Percentiles rank a stretch among this genome's conserved stretches.
Evolutionary conservation across 202 grass and related monocot species (phyloP).

Genomic region (Alloteropsis angusta): DNA sequence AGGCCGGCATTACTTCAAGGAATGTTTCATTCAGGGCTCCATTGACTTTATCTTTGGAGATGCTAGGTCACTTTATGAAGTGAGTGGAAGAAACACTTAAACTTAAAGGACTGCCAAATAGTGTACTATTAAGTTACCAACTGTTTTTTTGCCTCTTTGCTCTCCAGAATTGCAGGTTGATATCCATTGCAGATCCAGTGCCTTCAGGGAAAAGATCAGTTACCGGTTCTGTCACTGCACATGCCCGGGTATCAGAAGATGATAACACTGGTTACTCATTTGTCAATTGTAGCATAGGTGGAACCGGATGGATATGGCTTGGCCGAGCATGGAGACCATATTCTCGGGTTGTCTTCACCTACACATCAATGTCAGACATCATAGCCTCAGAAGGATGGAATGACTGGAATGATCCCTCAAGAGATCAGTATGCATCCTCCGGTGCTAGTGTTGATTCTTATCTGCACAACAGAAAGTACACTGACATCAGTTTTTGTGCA

Average conservation of each 20-base stretch:
- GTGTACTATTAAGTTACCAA: background rate
- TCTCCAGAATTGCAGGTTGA: conserved; percentile 57
- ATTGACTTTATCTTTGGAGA: conserved; percentile 90
- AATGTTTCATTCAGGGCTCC: conserved; percentile 76
- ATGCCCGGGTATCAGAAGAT: conserved; percentile 33
- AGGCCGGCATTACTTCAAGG: conserved; percentile 79
- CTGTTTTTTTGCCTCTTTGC: conserved; percentile 6
- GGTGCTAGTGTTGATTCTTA: background rate
- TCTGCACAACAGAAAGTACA: background rate
- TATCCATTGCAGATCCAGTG: conserved; percentile 74
- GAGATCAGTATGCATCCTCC: conserved; percentile 52
- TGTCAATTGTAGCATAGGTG: conserved; percentile 62
- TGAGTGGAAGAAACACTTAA: conserved; percentile 13
- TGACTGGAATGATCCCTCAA: conserved; percentile 70
- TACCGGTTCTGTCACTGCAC: conserved; percentile 59
- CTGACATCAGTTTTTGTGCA: background rate
- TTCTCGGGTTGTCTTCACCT: conserved; percentile 70
- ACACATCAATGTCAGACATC: conserved; percentile 65
- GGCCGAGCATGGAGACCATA: conserved; percentile 75
- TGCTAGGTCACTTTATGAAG: conserved; percentile 76
- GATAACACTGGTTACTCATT: conserved; percentile 75
- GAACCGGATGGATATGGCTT: conserved; percentile 67
- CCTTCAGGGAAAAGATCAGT: conserved; percentile 44
- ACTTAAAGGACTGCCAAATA: background rate
- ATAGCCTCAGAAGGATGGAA: conserved; percentile 79